A percentile compares a stretch with the other conserved stretches of the same genome.
Conservation (phyloP, 148 eudicot genomes). For the Fagopyrum tataricum region DNA sequence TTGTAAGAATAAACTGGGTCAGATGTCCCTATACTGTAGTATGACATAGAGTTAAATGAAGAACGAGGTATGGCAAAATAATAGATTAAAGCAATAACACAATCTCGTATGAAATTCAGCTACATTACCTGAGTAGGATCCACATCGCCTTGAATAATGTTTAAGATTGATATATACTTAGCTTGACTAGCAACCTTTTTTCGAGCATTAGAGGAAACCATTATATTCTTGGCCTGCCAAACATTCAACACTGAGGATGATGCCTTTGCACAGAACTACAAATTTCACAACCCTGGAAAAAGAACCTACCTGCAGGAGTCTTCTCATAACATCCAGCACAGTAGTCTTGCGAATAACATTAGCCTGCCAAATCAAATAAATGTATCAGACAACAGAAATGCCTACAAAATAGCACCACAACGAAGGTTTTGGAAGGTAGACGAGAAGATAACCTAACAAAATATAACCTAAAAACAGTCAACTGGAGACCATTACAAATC, state of each 20-base stretch:
- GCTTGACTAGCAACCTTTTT: conserved; percentile 98
- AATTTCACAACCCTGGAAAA: conserved; percentile 4
- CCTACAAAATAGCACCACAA: background rate
- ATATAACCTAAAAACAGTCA: background rate
- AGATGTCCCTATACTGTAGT: background rate
- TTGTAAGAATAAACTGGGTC: background rate
- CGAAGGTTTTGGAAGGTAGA: background rate
- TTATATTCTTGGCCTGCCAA: conserved; percentile 90
- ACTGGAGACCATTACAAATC: conserved; percentile 1
- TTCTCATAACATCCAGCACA: conserved; percentile 98
- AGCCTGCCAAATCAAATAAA: conserved; percentile 47
- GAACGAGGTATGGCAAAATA: background rate
- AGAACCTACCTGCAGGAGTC: conserved; percentile 87
- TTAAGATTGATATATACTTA: conserved; percentile 90
- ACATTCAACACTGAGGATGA: conserved; percentile 21
- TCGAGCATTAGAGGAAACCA: conserved; percentile 96
- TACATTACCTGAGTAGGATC: conserved; percentile 91
- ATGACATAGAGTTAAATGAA: background rate
- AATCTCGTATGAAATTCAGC: background rate
- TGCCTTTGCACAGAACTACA: background rate
- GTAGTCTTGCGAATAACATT: conserved; percentile 94
- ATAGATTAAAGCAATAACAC: background rate
- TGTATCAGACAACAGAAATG: background rate
- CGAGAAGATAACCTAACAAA: background rate
- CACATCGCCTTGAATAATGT: conserved; percentile 97